Evolutionary conservation across 1,284 basidiomycete species (phyloP).

Genomic region (Moesziomyces sp.): DNA sequence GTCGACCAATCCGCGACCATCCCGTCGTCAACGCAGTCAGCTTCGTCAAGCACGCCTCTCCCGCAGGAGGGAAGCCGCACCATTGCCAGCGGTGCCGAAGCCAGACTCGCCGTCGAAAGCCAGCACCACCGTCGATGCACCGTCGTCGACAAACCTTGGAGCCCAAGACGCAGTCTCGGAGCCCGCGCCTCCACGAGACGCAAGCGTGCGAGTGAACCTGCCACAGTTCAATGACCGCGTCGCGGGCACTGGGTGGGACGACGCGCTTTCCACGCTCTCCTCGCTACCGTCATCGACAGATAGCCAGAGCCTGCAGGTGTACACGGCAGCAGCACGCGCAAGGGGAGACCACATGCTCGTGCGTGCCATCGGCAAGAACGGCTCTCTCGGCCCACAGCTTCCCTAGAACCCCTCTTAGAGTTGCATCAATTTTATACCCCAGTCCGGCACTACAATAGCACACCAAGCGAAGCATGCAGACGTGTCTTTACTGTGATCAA

Average conservation of each 20-base stretch:
- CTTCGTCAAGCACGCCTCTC: constrained; percentile 1
- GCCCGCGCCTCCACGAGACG: no score
- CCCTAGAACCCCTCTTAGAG: not conserved
- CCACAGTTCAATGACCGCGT: constrained; percentile 41
- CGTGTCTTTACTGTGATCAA: no score
- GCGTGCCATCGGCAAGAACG: constrained; percentile 38
- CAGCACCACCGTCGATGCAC: not conserved
- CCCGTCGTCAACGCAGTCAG: not conserved
- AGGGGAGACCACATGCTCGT: constrained; percentile 44
- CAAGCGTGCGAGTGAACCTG: not conserved
- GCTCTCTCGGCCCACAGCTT: constrained; percentile 19
- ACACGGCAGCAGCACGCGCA: constrained; percentile 18
- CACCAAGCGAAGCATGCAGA: no score
- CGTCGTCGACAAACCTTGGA: no score
- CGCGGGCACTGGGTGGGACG: constrained; percentile 31
- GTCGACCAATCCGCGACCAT: not conserved
- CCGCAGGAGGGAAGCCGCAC: no score
- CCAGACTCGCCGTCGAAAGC: no score
- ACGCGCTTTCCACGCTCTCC: constrained; percentile 1
- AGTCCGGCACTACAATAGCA: no score
- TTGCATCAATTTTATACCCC: constrained; percentile 3
- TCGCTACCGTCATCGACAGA: not conserved
- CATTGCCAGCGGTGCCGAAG: no score
- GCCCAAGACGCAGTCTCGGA: not conserved
- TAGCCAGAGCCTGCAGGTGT: not conserved